Conservation (phyloP, 2,329 filamentous ascomycete genomes). For the Pseudogymnoascus sp. region DNA sequence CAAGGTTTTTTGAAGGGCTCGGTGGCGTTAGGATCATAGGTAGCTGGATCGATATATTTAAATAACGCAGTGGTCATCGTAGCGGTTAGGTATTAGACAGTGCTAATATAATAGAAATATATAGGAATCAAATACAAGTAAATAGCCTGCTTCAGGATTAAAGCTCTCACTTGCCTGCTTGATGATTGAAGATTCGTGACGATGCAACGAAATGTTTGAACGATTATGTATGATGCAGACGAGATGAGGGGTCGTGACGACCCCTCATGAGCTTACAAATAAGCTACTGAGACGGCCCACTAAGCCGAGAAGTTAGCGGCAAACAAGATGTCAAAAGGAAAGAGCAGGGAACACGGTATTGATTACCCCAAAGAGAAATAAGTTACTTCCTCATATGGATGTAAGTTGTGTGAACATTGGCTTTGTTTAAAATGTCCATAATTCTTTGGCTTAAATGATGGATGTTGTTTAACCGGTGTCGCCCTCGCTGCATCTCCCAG, state of each 20-base stretch:
- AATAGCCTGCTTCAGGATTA: background rate
- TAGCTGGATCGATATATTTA: constrained; percentile 52
- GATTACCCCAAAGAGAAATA: too few species aligned
- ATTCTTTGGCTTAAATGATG: too few species aligned
- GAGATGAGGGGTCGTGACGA: background rate
- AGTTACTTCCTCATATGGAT: too few species aligned
- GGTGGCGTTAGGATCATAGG: constrained; percentile 30
- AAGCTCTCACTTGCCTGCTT: background rate
- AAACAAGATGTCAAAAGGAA: background rate
- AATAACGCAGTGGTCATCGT: constrained; percentile 53
- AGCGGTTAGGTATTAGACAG: constrained; percentile 18
- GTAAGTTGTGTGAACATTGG: too few species aligned
- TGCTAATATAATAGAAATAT: background rate
- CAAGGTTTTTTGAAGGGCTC: constrained; percentile 45
- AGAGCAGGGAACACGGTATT: background rate
- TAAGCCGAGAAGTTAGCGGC: background rate
- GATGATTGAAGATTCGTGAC: background rate
- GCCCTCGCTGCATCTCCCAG: too few species aligned
- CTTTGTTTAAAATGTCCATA: too few species aligned
- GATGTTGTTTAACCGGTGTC: too few species aligned
- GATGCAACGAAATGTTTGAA: background rate
- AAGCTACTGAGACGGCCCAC: background rate
- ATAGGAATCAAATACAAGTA: background rate
- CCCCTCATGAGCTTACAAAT: background rate
- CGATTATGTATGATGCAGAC: background rate